Percentiles rank a stretch among this genome's conserved stretches.
phyloP scores from a whole-genome alignment of 495 filamentous ascomycete species.

The Aspergillus baeticus region DNA sequence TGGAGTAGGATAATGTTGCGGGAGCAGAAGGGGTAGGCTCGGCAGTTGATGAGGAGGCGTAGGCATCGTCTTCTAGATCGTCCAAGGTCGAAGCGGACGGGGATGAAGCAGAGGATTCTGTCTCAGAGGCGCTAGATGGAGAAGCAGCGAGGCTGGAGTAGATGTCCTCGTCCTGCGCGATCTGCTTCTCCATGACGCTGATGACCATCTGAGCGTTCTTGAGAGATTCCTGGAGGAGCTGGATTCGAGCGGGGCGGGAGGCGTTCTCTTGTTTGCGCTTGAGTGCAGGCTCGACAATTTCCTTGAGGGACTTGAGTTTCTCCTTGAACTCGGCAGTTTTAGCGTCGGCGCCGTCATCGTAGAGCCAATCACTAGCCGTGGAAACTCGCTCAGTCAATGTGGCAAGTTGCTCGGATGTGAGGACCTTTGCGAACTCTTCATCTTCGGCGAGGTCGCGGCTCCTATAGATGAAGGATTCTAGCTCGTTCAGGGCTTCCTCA shows the following conservation, averaged over 20 bases:
- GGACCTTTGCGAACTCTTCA: conserved; percentile 66
- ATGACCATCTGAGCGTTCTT: conserved; percentile 51
- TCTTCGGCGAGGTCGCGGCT: conserved; percentile 77
- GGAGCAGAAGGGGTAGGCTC: conserved; percentile 34
- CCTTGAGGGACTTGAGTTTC: conserved; percentile 68
- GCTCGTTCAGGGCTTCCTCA: conserved; percentile 86
- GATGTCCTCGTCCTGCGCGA: conserved; percentile 40
- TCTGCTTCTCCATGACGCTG: conserved; percentile 40
- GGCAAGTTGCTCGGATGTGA: conserved; percentile 62
- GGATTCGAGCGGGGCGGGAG: conserved; percentile 63
- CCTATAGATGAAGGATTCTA: conserved; percentile 92
- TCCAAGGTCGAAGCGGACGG: conserved; percentile 31
- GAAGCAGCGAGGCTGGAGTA: conserved; percentile 35
- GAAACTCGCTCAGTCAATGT: conserved; percentile 62
- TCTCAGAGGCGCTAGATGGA: conserved; percentile 24
- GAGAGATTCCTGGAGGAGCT: conserved; percentile 60
- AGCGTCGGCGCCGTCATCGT: conserved; percentile 78
- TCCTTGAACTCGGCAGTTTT: conserved; percentile 66
- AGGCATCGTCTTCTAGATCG: conserved; percentile 44
- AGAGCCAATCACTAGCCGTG: conserved; percentile 83
- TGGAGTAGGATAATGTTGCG: conserved; percentile 30
- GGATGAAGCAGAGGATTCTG: conserved; percentile 11
- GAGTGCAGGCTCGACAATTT: conserved; percentile 66
- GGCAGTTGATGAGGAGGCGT: conserved; percentile 33
- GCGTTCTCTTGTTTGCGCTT: conserved; percentile 66